Base-by-base conservation (phyloP, 495 filamentous ascomycete genomes). In the Tetracladium setigerum region DNA sequence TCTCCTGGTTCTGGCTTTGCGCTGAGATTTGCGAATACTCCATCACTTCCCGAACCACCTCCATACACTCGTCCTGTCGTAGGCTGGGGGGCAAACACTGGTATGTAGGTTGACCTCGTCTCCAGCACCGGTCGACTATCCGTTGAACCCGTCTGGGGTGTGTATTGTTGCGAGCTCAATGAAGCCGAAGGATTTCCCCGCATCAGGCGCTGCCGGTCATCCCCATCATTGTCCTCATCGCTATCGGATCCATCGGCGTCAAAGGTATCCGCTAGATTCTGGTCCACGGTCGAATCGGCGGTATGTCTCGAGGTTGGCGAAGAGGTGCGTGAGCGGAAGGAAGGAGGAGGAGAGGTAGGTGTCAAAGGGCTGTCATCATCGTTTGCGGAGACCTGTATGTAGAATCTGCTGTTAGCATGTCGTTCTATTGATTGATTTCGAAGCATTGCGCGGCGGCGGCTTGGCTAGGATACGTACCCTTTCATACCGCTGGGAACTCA, bases 11-110 rank as follows among this genome's bases (percentile, higher is more conserved):
- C 85, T 2, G 94, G 92, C 64, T 95, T 95, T 11, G 92, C 92
- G 53, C 76, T 86, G 53, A 98, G 66, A 61, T 98, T 98, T 51
- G 91, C 89, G 66, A 95, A 98, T 30, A 98, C 92, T 46, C 92
- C 92, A 72, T 98, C 94, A 44, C 89, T 67, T 42, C 70, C 91
- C 30, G 76, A 76, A 17, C 82, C 78, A 16, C 77, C 72, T 27
- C 84, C 84, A 55, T 85, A 84, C 61, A 45, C 35, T 72, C 47
- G 81, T 49, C 47, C 51, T 12, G 50, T 52, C 5, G 41, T 47
- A 8, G 55, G 24, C n/a, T 56, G 38, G 19, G 55, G 50, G 12
- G 33, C 39, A 36, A 59, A 59, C 9, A 62, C 61, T 5, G 67
- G 51, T 34, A 66, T 53, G 49, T 55, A 80, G 57, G 44, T 59